These are phyloP conservation scores for Didymella glomerata DNA, from an alignment of 2,329 filamentous ascomycete genomes.

Conservation along the genomic window DNA sequence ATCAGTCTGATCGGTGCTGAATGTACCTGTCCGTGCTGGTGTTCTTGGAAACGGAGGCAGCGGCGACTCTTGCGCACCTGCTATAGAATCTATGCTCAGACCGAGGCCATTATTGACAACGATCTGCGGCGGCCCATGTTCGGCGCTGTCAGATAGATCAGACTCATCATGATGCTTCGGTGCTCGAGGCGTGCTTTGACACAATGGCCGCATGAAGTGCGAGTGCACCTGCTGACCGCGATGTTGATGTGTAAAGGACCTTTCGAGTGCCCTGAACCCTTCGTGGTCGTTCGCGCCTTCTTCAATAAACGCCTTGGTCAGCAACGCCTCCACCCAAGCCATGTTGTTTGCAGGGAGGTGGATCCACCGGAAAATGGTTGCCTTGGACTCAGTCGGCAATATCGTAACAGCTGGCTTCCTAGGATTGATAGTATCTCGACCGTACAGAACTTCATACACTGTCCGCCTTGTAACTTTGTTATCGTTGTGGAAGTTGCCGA, in stretches of 20 bases:
- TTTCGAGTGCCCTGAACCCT: conserved; percentile 69
- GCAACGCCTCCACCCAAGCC: conserved; percentile 68
- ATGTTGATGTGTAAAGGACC: conserved; percentile 69
- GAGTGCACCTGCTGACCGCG: conserved; percentile 66
- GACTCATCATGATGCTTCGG: conserved; percentile 45
- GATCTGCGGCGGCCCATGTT: conserved; percentile 42
- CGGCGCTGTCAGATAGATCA: conserved; percentile 45
- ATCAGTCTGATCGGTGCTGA: conserved; percentile 46
- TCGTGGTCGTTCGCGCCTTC: conserved; percentile 69
- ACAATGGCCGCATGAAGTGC: conserved; percentile 69
- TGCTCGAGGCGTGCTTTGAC: conserved; percentile 57
- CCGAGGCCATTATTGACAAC: conserved; percentile 37
- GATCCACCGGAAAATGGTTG: conserved; percentile 56
- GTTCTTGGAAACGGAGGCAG: conserved; percentile 31
- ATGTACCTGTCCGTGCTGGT: conserved; percentile 41
- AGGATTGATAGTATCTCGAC: conserved; percentile 42
- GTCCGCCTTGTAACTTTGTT: conserved; percentile 45
- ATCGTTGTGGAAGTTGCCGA: conserved; percentile 49
- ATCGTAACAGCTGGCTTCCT: conserved; percentile 49
- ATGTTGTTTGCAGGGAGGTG: conserved; percentile 61
- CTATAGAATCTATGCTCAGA: conserved; percentile 36
- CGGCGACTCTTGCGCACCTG: conserved; percentile 32
- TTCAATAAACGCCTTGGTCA: conserved; percentile 72
- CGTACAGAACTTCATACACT: conserved; percentile 50
- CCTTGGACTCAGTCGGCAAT: conserved; percentile 52